These are phyloP conservation scores for Aureobasidium sp. DNA, from an alignment of 2,329 filamentous ascomycete species.

Conservation along the genomic window DNA sequence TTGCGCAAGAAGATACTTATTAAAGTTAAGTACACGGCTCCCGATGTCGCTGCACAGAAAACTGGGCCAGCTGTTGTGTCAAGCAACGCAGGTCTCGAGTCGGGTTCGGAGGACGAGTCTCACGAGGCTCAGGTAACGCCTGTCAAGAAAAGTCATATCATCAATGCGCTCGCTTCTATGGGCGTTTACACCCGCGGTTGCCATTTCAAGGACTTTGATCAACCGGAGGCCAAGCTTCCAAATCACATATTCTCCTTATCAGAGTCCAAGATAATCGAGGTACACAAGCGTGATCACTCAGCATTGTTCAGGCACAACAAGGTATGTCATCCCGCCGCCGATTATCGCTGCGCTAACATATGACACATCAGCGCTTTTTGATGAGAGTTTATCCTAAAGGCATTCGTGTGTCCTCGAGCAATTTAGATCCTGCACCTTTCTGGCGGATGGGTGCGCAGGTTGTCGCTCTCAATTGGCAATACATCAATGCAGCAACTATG, in stretches of 20 bases:
- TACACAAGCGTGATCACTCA: constrained; percentile 47
- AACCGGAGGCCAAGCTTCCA: constrained; percentile 50
- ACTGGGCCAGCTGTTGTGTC: background rate
- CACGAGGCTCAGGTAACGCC: constrained; percentile 28
- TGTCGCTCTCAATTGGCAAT: constrained; percentile 91
- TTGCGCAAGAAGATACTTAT: constrained; percentile 67
- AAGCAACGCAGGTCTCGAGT: constrained; percentile 19
- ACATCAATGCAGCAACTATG: constrained; percentile 89
- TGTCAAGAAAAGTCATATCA: constrained; percentile 53
- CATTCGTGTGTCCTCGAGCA: constrained; percentile 73
- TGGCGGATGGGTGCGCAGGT: constrained; percentile 88
- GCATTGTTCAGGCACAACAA: constrained; percentile 72
- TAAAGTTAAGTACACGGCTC: constrained; percentile 42
- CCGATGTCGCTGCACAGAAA: constrained; percentile 23
- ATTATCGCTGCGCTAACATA: background rate
- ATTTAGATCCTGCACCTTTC: constrained; percentile 75
- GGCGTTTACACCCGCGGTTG: constrained; percentile 84
- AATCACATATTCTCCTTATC: constrained; percentile 60
- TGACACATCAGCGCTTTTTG: constrained; percentile 34
- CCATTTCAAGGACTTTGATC: constrained; percentile 66
- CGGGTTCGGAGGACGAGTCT: constrained; percentile 33
- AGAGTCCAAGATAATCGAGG: constrained; percentile 59
- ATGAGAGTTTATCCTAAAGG: constrained; percentile 88
- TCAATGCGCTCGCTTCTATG: constrained; percentile 62
- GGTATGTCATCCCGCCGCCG: background rate